A percentile compares a stretch with the other conserved stretches of the same genome.
These are phyloP conservation scores for Selenicereus undatus DNA, from an alignment of 148 eudicot genomes.

Conservation along the genomic window DNA sequence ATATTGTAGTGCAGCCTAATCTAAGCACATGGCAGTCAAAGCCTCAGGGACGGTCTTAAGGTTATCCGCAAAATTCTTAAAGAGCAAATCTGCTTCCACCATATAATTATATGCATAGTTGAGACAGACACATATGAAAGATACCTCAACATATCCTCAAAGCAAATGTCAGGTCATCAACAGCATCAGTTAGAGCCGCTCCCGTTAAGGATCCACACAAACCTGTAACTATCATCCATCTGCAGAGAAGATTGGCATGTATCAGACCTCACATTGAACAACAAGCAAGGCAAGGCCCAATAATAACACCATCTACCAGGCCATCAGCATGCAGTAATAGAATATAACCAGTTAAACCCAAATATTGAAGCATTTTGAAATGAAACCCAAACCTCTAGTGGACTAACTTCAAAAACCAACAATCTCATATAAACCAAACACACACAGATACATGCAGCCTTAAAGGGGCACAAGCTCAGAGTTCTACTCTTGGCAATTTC, in stretches of 20 bases:
- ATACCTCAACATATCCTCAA: slow-evolving; percentile 14
- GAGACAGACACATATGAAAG: slow-evolving; percentile 17
- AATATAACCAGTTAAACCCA: not conserved
- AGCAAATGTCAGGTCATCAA: slow-evolving; percentile 1
- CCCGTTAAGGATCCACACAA: slow-evolving; percentile 9
- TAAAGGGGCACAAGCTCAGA: not conserved
- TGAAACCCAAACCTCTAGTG: not conserved
- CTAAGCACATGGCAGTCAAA: slow-evolving; percentile 4
- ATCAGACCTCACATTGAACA: not conserved
- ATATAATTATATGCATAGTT: slow-evolving; percentile 8
- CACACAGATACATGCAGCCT: not conserved
- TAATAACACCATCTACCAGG: not conserved
- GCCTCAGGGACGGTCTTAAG: slow-evolving; percentile 16
- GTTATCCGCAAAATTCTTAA: slow-evolving; percentile 14
- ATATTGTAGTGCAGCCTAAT: slow-evolving; percentile 1
- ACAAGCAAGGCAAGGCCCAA: not conserved
- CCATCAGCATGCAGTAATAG: not conserved
- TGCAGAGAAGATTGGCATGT: not conserved
- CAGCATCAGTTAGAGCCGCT: slow-evolving; percentile 6
- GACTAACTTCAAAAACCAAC: not conserved
- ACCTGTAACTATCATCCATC: slow-evolving; percentile 8
- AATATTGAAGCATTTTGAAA: not conserved
- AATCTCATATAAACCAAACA: not conserved
- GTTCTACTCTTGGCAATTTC: not conserved
- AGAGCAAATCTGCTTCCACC: slow-evolving; percentile 16